These are phyloP conservation scores for Hansenula sp. DNA, from an alignment of 1,139 yeast species.

Conservation along the genomic window DNA sequence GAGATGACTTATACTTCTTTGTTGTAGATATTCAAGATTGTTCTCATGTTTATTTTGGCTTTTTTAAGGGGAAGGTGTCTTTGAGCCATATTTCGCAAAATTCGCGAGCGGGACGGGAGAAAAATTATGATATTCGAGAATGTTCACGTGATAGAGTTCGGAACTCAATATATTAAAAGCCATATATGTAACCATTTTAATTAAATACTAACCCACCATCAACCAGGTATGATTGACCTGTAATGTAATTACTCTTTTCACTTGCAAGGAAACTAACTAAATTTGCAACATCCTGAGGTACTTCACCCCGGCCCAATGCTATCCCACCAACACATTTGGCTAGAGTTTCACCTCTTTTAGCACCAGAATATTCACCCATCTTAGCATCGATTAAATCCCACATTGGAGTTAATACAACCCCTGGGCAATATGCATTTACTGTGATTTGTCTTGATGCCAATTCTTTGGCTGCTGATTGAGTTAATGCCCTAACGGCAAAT, in stretches of 20 bases:
- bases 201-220: conserved; percentile 36
- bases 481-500: conserved; percentile 27
- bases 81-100: no score
- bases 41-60: no score
- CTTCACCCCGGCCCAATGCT: conserved; percentile 23
- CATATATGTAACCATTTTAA: no score
- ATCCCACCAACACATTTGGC: conserved; percentile 19
- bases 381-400: conserved; percentile 25
- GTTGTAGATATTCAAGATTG: no score
- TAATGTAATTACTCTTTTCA: conserved; percentile 38
- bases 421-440: conserved; percentile 28
- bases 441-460: conserved; percentile 24
- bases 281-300: conserved; percentile 24
- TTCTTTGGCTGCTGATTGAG: conserved; percentile 29
- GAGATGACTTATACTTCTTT: no score
- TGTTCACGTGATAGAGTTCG: no score
- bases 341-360: conserved; percentile 20
- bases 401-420: conserved; percentile 28
- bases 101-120: no score
- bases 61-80: no score
- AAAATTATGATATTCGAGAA: no score
- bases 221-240: conserved; percentile 40
- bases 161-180: no score
- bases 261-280: conserved; percentile 31
- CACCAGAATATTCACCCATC: conserved; percentile 18